A percentile compares a stretch with the other conserved stretches of the same genome.
phyloP scores from a whole-genome alignment of 257 asterid genomes.

The Primulina tabacum region DNA sequence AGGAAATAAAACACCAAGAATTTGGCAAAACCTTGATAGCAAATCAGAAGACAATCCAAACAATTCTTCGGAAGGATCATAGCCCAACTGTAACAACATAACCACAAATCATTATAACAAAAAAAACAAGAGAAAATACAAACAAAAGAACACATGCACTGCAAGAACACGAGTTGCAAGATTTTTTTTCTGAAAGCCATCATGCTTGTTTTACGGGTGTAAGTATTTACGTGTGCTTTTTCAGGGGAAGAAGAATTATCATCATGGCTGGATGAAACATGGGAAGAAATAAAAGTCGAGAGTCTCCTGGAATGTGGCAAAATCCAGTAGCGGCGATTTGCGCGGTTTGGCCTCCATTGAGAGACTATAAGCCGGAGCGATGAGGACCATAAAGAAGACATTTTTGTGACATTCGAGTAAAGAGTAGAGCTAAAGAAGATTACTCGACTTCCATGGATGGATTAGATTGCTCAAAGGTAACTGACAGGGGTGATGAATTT shows the following conservation, averaged over 20 bases:
- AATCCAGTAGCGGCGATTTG: conserved; percentile 39
- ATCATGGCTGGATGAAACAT: conserved; percentile 38
- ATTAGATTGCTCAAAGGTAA: background rate
- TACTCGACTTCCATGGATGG: conserved; percentile 30
- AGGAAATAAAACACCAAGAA: too few relatives aligned
- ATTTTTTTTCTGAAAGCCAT: background rate
- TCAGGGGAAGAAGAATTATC: conserved; percentile 43
- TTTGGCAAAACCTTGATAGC: too few relatives aligned
- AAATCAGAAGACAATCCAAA: too few relatives aligned
- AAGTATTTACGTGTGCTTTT: conserved; percentile 42
- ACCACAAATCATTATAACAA: too few relatives aligned
- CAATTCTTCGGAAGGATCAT: too few relatives aligned
- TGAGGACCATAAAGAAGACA: conserved; percentile 55
- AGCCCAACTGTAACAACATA: too few relatives aligned
- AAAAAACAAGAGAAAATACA: too few relatives aligned
- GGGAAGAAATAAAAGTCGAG: conserved; percentile 35
- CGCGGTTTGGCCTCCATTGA: conserved; percentile 42
- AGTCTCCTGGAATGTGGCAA: conserved; percentile 43
- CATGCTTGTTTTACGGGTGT: background rate
- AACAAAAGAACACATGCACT: too few relatives aligned
- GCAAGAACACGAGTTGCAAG: too few relatives aligned
- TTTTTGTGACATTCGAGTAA: conserved; percentile 16
- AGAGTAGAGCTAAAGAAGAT: background rate
- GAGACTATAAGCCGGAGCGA: conserved; percentile 41
- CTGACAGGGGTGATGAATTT: background rate